phyloP scores from a whole-genome alignment of 1,284 basidiomycete species.

The Exobasidium rhododendri region DNA sequence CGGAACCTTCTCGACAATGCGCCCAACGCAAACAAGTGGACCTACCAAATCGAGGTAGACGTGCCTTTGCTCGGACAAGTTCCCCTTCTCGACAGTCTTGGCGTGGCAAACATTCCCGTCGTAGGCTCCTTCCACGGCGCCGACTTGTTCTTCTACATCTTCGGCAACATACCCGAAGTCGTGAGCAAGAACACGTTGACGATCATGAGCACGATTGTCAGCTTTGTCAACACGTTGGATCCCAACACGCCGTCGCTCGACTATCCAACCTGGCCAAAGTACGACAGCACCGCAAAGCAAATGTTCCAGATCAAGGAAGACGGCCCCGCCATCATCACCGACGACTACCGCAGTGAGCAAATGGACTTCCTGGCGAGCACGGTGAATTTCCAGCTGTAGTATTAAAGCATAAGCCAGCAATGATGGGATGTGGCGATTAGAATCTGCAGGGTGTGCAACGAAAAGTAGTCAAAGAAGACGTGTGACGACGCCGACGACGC shows the following conservation, averaged over 20 bases:
- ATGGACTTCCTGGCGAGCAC: constrained; percentile 5
- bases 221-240: neutral
- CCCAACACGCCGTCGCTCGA: neutral
- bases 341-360: neutral
- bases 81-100: neutral
- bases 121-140: constrained; percentile 6
- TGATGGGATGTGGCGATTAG: too few relatives aligned
- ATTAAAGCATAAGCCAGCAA: too few relatives aligned
- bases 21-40: too few relatives aligned
- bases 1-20: too few relatives aligned
- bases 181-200: constrained; percentile 3
- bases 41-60: constrained; percentile 8
- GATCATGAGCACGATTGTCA: neutral
- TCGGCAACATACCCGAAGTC: neutral
- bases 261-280: constrained; percentile 8
- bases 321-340: neutral
- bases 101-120: neutral
- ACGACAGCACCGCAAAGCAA: neutral
- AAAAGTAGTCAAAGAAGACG: too few relatives aligned
- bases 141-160: neutral
- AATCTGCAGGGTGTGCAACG: too few relatives aligned
- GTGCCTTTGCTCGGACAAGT: neutral
- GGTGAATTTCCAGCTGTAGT: too few relatives aligned
- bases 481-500: too few relatives aligned
- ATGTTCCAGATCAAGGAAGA: neutral